These are phyloP conservation scores for Candida dubliniensis DNA, from an alignment of 1,139 yeast species.

Conservation along the genomic window DNA sequence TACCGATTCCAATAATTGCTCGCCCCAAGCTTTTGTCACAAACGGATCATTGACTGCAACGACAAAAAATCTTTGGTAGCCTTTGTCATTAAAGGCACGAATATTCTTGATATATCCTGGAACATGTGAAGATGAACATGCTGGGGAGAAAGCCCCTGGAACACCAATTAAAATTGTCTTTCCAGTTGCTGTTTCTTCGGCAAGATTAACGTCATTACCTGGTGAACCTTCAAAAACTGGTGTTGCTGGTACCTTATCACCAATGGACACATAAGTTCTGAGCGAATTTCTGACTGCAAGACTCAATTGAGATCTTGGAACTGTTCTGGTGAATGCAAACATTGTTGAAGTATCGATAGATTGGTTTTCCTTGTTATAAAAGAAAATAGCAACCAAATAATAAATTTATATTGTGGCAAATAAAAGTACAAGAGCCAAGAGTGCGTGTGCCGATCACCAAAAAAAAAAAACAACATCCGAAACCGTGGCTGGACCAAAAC, in stretches of 20 bases:
- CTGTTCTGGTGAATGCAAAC: conserved; percentile 11
- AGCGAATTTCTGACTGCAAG: conserved; percentile 10
- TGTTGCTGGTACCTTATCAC: conserved; percentile 58
- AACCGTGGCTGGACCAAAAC: too few species aligned
- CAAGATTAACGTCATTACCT: conserved; percentile 60
- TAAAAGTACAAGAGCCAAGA: too few species aligned
- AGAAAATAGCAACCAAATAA: neutral
- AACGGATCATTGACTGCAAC: conserved; percentile 86
- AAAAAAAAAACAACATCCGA: too few species aligned
- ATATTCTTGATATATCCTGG: conserved; percentile 69
- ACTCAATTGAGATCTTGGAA: conserved; percentile 8
- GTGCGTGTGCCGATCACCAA: too few species aligned
- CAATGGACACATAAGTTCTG: conserved; percentile 42
- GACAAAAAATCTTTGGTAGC: conserved; percentile 58
- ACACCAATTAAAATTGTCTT: conserved; percentile 73
- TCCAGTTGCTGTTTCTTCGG: conserved; percentile 52
- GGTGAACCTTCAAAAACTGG: conserved; percentile 66
- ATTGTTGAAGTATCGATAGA: conserved; percentile 1
- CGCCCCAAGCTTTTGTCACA: conserved; percentile 61
- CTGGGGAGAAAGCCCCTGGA: conserved; percentile 92
- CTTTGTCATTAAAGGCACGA: conserved; percentile 59
- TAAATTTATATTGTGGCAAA: too few species aligned
- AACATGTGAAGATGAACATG: conserved; percentile 74
- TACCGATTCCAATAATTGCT: conserved; percentile 17
- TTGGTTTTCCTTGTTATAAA: neutral